Base-by-base conservation (phyloP, 2,329 filamentous ascomycete genomes). In the Nectriaceae sp. region DNA sequence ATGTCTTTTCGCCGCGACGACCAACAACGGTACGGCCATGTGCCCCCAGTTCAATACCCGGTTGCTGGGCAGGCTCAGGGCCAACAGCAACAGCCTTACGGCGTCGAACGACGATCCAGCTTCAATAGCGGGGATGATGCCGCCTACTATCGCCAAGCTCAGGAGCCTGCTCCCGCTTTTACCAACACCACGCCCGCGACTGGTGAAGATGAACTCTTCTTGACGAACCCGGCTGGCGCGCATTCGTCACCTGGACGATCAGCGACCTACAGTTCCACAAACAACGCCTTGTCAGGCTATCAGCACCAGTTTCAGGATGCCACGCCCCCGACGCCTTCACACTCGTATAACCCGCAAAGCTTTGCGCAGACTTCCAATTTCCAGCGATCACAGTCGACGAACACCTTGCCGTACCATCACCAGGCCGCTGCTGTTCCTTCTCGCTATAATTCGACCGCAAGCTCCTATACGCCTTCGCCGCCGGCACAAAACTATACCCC, bases 71-170 rank as follows among this genome's bases (percentile, higher is more conserved):
- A 63, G 41, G 68, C 72, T 37, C 50, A 61, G 37, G 18, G 10
- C 10, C 53, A 60, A 26, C 56, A 55, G 41, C 54, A 59, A 33
- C 66, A 70, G 40, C 68, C 71, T 50, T 60, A 63, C 46, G 57
- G 60, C 55, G 68, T 73, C 5, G 65, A 64, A 37, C 78, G 88
- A 56, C 79, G 83, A 55, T 79, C 82, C 41, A 93, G 87, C 73
- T 91, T 89, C 73, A 85, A 90, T 67, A 83, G 79, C 57, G 88
- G 87, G 55, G 89, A 94, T 67, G 88, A 93, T 66, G 74, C 77
- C 40, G 70, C 74, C 41, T 82, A 84, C 57, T 76, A 80, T 58
- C 11, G 70, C 44, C 65, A 64, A 43, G 61, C 66, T 44, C 55
- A 65, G 35, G 55, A 55, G 16, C 57, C 55, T 45, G 51, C 55